Evolutionary conservation across 2,329 filamentous ascomycete species (phyloP).

Genomic region (Ploettnerulaceae sp.): DNA sequence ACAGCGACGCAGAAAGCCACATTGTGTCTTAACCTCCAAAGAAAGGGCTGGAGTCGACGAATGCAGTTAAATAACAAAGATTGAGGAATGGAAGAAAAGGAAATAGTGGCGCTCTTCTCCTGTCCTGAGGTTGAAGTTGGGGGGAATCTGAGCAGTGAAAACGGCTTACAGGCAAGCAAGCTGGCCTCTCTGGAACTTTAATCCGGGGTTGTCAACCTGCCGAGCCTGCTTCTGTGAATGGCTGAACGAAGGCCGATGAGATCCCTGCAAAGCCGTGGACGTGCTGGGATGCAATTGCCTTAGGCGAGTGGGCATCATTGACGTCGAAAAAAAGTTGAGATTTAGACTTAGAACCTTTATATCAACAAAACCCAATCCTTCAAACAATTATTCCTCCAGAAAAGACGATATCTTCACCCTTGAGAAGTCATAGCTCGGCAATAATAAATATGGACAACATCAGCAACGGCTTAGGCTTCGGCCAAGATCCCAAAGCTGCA

Average conservation of each 20-base stretch:
- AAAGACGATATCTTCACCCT: not conserved
- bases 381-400: not conserved
- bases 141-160: not conserved
- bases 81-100: conserved; percentile 6
- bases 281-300: conserved; percentile 5
- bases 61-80: not conserved
- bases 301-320: conserved; percentile 15
- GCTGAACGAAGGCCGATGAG: not conserved
- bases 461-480: conserved; percentile 25
- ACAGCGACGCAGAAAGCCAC: conserved; percentile 29
- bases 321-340: conserved; percentile 12
- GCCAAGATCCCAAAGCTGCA: conserved; percentile 30
- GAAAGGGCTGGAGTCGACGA: not conserved
- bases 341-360: not conserved
- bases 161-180: conserved; percentile 12
- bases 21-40: conserved; percentile 19
- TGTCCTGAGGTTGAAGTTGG: conserved; percentile 4
- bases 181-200: conserved; percentile 22
- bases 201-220: too few relatives aligned
- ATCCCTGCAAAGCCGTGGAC: conserved; percentile 10
- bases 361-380: not conserved
- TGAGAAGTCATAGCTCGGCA: not conserved
- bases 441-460: conserved; percentile 27
- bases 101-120: conserved; percentile 2
- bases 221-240: too few relatives aligned